Evolutionary conservation across 345 rosid species (phyloP), one percentile per base, ranked within the genome.

Genomic region (Angophora floribunda): DNA sequence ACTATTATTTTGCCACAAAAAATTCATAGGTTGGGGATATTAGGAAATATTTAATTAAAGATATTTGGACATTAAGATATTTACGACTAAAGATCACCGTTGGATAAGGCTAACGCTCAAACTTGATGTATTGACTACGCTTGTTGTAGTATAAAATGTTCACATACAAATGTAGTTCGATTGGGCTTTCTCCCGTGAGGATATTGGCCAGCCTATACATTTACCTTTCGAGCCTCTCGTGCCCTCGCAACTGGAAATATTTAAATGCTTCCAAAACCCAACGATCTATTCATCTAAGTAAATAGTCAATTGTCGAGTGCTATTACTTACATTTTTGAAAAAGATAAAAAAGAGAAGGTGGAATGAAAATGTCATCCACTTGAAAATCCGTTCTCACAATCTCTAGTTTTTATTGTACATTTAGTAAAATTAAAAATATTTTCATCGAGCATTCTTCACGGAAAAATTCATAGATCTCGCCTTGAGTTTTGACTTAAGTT

Each of bases 311-410:
- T 59, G 32, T 14, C 67, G 0, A 26, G 67, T 59, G 32, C 32
- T 59, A 59, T 59, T 59, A 26, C 9, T 59, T 24, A 59, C 65
- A 59, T 26, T 59, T 59, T 59, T 59, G 6, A 59, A 59, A 59
- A 59, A 0, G 6, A 59, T 10, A 24, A 4, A 1, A 5, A 11
- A 59, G 1, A 10, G 4, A 26, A 9, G 22, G 4, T 5, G 7
- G 67, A 13, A 59, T 26, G 30, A 30, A 59, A 59, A 26, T 5
- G 6, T 59, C 7, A 59, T 59, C 15, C 67, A 59, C 67, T 12
- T 26, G 0, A 59, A 59, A 26, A 1, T 59, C 15, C 26, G 5
- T 59, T 59, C 30, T 59, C 15, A 26, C 32, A 28, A 12, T 30
- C 32, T 5, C 67, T 61, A 26, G 67, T 15, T 1, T 5, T 61